A percentile compares a stretch with the other conserved stretches of the same genome.
phyloP scores from a whole-genome alignment of 2,329 filamentous ascomycete genomes.

The Nemania sp. region DNA sequence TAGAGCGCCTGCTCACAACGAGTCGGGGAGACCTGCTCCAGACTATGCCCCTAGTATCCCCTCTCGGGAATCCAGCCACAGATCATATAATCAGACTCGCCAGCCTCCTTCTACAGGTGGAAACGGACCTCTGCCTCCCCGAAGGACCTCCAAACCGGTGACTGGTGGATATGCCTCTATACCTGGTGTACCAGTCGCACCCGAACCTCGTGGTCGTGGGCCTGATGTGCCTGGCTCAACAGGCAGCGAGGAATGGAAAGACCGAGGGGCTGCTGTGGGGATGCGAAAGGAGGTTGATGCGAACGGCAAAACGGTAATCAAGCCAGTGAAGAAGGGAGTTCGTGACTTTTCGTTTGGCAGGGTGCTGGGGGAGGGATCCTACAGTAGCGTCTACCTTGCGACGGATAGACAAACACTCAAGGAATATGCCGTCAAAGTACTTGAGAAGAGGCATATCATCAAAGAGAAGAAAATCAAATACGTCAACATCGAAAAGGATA shows the following conservation, averaged over 20 bases:
- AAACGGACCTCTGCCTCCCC: slow-evolving; percentile 76
- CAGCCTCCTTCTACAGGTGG: slow-evolving; percentile 63
- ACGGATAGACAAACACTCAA: slow-evolving; percentile 94
- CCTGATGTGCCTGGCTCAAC: slow-evolving; percentile 59
- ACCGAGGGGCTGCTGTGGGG: slow-evolving; percentile 88
- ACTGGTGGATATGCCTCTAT: slow-evolving; percentile 65
- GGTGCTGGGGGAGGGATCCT: slow-evolving; percentile 93
- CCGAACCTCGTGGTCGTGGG: slow-evolving; percentile 49
- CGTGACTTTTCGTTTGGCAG: slow-evolving; percentile 95
- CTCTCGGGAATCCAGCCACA: slow-evolving; percentile 75
- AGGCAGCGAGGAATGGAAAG: slow-evolving; percentile 94
- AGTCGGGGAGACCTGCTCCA: slow-evolving; percentile 70
- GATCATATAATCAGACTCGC: slow-evolving; percentile 72
- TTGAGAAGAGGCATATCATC: slow-evolving; percentile 99
- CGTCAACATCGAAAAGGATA: slow-evolving; percentile 99
- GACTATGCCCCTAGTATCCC: slow-evolving; percentile 72
- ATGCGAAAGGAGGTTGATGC: slow-evolving; percentile 86
- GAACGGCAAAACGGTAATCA: slow-evolving; percentile 82
- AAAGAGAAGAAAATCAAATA: slow-evolving; percentile 99
- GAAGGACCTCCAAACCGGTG: slow-evolving; percentile 80
- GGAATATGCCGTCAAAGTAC: slow-evolving; percentile 97
- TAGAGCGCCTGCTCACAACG: slow-evolving; percentile 66
- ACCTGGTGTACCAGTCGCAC: slow-evolving; percentile 56
- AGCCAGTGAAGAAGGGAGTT: slow-evolving; percentile 94
- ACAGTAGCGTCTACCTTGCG: slow-evolving; percentile 93